These are phyloP conservation scores for Solanum stenotomum DNA, from an alignment of 257 asterid species.

Conservation along the genomic window DNA sequence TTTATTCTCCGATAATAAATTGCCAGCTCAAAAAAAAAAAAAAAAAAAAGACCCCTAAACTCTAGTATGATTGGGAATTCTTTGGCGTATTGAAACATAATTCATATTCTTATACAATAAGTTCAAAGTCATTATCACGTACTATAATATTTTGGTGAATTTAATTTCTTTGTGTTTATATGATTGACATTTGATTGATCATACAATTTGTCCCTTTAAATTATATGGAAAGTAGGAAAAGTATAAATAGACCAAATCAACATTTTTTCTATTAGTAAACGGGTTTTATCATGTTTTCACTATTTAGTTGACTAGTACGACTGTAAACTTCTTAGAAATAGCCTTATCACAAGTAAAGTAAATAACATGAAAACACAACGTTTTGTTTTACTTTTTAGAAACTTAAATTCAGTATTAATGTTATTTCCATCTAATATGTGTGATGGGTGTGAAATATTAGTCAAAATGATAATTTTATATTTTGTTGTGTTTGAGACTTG, in stretches of 20 bases:
- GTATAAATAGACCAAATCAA: not conserved
- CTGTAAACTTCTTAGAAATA: not conserved
- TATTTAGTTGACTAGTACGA: not conserved
- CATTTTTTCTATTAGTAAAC: not conserved
- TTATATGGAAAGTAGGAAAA: not conserved
- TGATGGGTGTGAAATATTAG: no score
- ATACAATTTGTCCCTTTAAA: not conserved
- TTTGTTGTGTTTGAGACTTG: not conserved
- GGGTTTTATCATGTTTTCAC: not conserved
- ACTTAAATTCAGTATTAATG: not conserved
- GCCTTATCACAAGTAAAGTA: not conserved
- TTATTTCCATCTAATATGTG: no score
- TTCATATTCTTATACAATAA: not conserved
- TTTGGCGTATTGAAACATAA: not conserved
- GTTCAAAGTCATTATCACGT: not conserved
- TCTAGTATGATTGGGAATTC: not conserved
- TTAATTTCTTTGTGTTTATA: not conserved
- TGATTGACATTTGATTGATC: not conserved
- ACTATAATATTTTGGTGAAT: not conserved
- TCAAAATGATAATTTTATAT: no score
- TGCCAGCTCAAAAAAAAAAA: not conserved
- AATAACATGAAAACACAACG: not conserved
- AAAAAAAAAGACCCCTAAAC: not conserved
- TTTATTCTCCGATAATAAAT: not conserved
- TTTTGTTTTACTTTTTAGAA: not conserved